These are phyloP conservation scores for Boeremia exigua DNA, from an alignment of 2,329 filamentous ascomycete species.

Conservation along the genomic window DNA sequence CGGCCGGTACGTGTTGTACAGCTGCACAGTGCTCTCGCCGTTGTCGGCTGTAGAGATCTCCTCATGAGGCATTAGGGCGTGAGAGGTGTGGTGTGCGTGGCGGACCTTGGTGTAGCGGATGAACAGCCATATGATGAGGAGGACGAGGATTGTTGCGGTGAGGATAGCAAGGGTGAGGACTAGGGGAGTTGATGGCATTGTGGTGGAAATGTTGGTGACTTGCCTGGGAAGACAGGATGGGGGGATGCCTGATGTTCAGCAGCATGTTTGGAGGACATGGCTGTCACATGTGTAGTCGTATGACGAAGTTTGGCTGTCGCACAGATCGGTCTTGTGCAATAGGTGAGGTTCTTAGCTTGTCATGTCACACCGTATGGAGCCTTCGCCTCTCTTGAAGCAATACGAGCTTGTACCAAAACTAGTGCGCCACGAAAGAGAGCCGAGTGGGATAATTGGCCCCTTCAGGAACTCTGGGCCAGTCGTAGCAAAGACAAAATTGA, in stretches of 20 bases:
- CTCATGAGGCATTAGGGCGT: background rate
- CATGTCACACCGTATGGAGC: background rate
- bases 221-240: background rate
- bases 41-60: background rate
- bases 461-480: background rate
- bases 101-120: constrained; percentile 14
- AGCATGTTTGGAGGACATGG: no score
- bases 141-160: constrained; percentile 18
- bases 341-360: background rate
- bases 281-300: no score
- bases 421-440: no score
- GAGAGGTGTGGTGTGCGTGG: background rate
- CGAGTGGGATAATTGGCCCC: background rate
- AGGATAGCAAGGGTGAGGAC: constrained; percentile 26
- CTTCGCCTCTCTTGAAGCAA: no score
- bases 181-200: constrained; percentile 12
- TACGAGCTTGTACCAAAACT: no score
- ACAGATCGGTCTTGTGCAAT: background rate
- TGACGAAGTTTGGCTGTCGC: background rate
- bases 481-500: background rate
- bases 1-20: background rate
- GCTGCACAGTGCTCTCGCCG: background rate
- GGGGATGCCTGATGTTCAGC: background rate
- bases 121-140: constrained; percentile 25
- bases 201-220: background rate